Percentiles rank a stretch among this genome's conserved stretches.
Conservation (phyloP, 2,329 filamentous ascomycete genomes). For the Mycosphaerelloides madeirae region DNA sequence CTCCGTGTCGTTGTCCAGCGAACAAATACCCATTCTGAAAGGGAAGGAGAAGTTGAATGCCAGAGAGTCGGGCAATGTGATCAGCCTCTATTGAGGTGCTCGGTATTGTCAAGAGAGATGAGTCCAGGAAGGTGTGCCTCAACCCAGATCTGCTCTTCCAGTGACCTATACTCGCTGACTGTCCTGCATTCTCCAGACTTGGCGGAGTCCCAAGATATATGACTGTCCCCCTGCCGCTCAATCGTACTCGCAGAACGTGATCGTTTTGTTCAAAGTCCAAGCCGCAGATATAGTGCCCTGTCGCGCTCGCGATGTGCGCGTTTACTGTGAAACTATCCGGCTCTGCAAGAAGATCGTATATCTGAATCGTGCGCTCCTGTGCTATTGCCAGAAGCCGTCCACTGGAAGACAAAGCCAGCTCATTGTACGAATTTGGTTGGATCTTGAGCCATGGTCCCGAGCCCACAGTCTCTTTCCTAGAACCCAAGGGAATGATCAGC, state of each 20-base stretch:
- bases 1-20: slow-evolving; percentile 29
- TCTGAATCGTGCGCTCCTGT: slow-evolving; percentile 32
- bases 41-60: slow-evolving; percentile 28
- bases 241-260: slow-evolving; percentile 28
- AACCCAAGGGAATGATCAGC: too few species aligned
- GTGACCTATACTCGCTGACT: slow-evolving; percentile 23
- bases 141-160: slow-evolving; percentile 33
- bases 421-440: slow-evolving; percentile 24
- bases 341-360: slow-evolving; percentile 30
- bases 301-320: slow-evolving; percentile 28
- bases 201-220: slow-evolving; percentile 33
- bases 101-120: slow-evolving; percentile 18
- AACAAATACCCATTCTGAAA: slow-evolving; percentile 28
- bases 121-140: slow-evolving; percentile 30
- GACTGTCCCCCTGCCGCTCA: slow-evolving; percentile 32
- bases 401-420: slow-evolving; percentile 30
- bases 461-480: slow-evolving; percentile 31
- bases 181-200: not conserved
- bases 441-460: slow-evolving; percentile 31
- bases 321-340: slow-evolving; percentile 30
- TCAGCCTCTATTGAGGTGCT: slow-evolving; percentile 5
- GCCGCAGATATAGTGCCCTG: slow-evolving; percentile 33
- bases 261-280: slow-evolving; percentile 33
- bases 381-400: slow-evolving; percentile 32
- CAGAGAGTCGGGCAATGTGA: slow-evolving; percentile 20